Evolutionary conservation across 805 yeast genomes (phyloP).

Genomic region (Lachancea nothofagi): DNA sequence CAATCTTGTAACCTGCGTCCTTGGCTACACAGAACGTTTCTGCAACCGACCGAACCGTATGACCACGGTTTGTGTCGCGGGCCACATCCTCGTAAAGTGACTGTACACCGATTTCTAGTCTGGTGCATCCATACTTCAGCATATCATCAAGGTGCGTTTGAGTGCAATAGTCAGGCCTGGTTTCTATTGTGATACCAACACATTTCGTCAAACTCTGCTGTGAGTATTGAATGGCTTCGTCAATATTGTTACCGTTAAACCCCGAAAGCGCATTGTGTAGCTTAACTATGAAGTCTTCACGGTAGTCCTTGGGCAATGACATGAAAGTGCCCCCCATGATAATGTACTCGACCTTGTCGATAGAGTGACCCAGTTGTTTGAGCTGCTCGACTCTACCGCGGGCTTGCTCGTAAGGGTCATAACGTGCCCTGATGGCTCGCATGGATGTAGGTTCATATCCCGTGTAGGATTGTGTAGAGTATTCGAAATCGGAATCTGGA

Average conservation of each 20-base stretch:
- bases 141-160: constrained; percentile 92
- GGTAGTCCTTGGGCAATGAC: constrained; percentile 84
- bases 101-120: constrained; percentile 96
- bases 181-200: constrained; percentile 97
- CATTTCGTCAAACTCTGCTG: constrained; percentile 95
- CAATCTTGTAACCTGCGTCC: constrained; percentile 97
- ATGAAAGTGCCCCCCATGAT: constrained; percentile 99
- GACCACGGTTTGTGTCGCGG: constrained; percentile 96
- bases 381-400: constrained; percentile 95
- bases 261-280: constrained; percentile 95
- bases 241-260: constrained; percentile 75
- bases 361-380: constrained; percentile 90
- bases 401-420: constrained; percentile 98
- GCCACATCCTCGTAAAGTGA: constrained; percentile 98
- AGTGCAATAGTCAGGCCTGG: constrained; percentile 97
- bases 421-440: constrained; percentile 98
- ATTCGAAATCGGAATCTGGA: constrained; percentile 96
- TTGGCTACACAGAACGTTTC: constrained; percentile 95
- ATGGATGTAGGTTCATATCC: constrained; percentile 98
- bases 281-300: constrained; percentile 84
- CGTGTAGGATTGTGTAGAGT: constrained; percentile 95
- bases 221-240: constrained; percentile 84
- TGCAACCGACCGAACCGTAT: constrained; percentile 92
- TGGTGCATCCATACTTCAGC: constrained; percentile 94
- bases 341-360: constrained; percentile 95